A percentile compares a stretch with the other conserved stretches of the same genome.
These are phyloP conservation scores for Yamadazyma oceani DNA, from an alignment of 1,139 yeast species.

Conservation along the genomic window DNA sequence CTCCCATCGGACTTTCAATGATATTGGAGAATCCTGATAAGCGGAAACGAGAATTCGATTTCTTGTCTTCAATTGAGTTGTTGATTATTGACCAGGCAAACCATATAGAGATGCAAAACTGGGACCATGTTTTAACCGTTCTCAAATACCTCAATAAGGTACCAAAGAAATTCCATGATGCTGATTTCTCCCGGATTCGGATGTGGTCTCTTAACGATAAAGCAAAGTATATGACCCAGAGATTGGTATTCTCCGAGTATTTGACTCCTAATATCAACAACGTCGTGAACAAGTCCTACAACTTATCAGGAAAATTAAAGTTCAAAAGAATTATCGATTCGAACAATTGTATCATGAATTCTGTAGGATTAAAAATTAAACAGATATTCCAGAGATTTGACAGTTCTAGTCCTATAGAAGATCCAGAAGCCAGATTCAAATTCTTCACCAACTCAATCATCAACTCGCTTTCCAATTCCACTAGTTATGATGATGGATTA, in stretches of 20 bases:
- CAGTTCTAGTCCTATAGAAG: slow-evolving; percentile 55
- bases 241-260: slow-evolving; percentile 70
- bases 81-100: slow-evolving; percentile 80
- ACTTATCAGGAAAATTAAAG: slow-evolving; percentile 66
- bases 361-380: slow-evolving; percentile 56
- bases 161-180: slow-evolving; percentile 76
- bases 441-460: slow-evolving; percentile 71
- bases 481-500: slow-evolving; percentile 69
- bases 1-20: slow-evolving; percentile 88
- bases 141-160: slow-evolving; percentile 69
- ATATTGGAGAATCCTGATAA: slow-evolving; percentile 68
- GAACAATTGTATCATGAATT: slow-evolving; percentile 47
- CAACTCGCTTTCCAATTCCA: slow-evolving; percentile 63
- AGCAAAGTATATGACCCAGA: slow-evolving; percentile 73
- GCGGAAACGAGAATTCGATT: slow-evolving; percentile 62
- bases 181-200: slow-evolving; percentile 88
- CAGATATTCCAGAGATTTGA: slow-evolving; percentile 77
- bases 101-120: slow-evolving; percentile 88
- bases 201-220: slow-evolving; percentile 92
- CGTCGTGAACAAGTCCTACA: slow-evolving; percentile 55
- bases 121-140: slow-evolving; percentile 81
- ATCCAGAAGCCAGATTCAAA: slow-evolving; percentile 79
- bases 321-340: slow-evolving; percentile 42
- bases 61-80: slow-evolving; percentile 84
- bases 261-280: slow-evolving; percentile 80